Percentiles rank a stretch among this genome's conserved stretches.
Evolutionary conservation across 495 filamentous ascomycete genomes (phyloP).

Genomic region (Tuber calosporum): DNA sequence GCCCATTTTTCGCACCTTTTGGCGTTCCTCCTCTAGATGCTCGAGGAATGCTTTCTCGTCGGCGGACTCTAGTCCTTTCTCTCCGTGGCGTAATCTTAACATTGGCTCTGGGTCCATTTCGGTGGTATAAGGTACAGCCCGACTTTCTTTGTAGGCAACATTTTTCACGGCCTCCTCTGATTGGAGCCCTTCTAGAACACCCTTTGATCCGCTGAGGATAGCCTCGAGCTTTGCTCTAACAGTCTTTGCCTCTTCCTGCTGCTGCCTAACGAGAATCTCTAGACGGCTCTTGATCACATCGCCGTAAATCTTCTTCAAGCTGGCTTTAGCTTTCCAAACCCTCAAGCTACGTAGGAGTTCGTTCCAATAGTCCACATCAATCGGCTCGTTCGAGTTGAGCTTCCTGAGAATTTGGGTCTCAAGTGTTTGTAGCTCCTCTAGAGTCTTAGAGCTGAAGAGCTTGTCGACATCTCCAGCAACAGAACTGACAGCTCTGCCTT

Average conservation of each 20-base stretch:
- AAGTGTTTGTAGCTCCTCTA: conserved; percentile 72
- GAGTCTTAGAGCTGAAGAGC: conserved; percentile 76
- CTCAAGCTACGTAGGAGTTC: conserved; percentile 75
- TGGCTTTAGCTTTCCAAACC: conserved; percentile 86
- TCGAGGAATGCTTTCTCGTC: conserved; percentile 58
- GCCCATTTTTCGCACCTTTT: conserved; percentile 60
- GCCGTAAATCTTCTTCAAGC: conserved; percentile 71
- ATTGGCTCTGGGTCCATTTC: conserved; percentile 64
- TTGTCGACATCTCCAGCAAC: conserved; percentile 84
- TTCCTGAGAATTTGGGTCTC: conserved; percentile 80
- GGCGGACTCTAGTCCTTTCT: conserved; percentile 57
- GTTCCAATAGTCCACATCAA: conserved; percentile 97
- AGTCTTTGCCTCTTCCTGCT: conserved; percentile 61
- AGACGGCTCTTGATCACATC: conserved; percentile 68
- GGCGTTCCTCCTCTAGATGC: conserved; percentile 56
- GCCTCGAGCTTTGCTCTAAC: conserved; percentile 53
- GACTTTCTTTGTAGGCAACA: conserved; percentile 29
- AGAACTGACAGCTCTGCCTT: conserved; percentile 68
- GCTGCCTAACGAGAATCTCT: conserved; percentile 57
- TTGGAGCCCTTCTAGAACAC: conserved; percentile 35
- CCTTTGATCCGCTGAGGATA: conserved; percentile 42
- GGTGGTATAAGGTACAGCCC: conserved; percentile 40
- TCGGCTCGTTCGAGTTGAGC: conserved; percentile 76
- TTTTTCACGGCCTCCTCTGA: conserved; percentile 8
- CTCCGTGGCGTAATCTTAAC: conserved; percentile 60